A percentile compares a stretch with the other conserved stretches of the same genome.
Evolutionary conservation across 768 basidiomycete genomes (phyloP).

Genomic region (Podaxis carcinomalis): DNA sequence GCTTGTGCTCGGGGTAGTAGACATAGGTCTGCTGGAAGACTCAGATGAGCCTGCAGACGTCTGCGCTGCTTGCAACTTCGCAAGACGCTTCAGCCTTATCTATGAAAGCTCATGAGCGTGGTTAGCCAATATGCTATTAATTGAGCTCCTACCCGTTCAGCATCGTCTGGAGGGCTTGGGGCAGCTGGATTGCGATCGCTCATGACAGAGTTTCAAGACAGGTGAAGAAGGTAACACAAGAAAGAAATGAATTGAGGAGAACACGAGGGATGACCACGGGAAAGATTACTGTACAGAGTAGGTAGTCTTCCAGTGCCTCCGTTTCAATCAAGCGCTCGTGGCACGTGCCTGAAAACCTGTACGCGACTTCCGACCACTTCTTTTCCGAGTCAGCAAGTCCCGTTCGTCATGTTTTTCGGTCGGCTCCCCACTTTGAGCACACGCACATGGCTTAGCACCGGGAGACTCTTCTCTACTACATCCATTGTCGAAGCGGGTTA

Average conservation of each 20-base stretch:
- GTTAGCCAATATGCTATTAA: background rate
- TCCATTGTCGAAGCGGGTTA: constrained; percentile 53
- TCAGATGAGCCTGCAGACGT: constrained; percentile 19
- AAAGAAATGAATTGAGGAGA: background rate
- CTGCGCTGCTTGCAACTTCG: constrained; percentile 59
- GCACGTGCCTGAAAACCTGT: background rate
- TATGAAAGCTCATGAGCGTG: constrained; percentile 25
- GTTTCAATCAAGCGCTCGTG: background rate
- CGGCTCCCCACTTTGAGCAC: constrained; percentile 13
- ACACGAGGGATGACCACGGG: background rate
- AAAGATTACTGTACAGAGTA: background rate
- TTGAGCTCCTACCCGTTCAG: constrained; percentile 59
- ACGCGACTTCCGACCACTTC: background rate
- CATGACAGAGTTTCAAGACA: background rate
- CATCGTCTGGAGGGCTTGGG: constrained; percentile 66
- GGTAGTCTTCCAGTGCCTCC: background rate
- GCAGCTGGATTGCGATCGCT: constrained; percentile 23
- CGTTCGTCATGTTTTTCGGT: constrained; percentile 17
- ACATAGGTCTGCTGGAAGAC: constrained; percentile 22
- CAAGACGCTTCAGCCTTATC: constrained; percentile 92
- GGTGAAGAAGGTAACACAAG: background rate
- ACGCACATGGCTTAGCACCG: constrained; percentile 23
- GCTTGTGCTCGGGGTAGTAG: constrained; percentile 14
- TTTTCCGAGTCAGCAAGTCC: background rate
- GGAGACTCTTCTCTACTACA: constrained; percentile 55